Conservation (phyloP, 495 filamentous ascomycete genomes). For the Penicillium crystallinum region DNA sequence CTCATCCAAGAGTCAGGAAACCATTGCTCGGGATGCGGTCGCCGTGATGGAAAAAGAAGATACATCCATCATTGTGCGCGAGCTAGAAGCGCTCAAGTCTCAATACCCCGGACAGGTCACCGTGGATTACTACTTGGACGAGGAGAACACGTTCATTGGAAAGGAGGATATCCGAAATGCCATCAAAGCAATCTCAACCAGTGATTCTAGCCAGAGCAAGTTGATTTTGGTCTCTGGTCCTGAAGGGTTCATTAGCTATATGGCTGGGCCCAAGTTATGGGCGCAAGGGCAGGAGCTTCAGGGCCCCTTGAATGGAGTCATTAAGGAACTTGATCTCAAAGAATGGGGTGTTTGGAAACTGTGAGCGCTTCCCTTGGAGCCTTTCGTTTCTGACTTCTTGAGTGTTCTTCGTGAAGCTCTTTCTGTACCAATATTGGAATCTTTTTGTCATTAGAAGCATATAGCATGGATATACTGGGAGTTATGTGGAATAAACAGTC, state of each 20-base stretch:
- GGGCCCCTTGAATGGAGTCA: constrained; percentile 55
- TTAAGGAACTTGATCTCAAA: constrained; percentile 47
- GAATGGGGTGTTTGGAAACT: constrained; percentile 62
- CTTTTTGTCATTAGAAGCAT: constrained; percentile 14
- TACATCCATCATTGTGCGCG: constrained; percentile 48
- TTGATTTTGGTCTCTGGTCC: constrained; percentile 80
- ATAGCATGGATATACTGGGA: constrained; percentile 17
- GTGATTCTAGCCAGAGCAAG: constrained; percentile 36
- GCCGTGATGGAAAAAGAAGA: background rate
- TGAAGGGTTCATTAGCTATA: constrained; percentile 77
- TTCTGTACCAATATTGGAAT: background rate
- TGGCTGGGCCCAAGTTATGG: constrained; percentile 74
- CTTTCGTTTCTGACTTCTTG: background rate
- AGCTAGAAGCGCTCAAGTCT: constrained; percentile 55
- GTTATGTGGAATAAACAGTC: constrained; percentile 28
- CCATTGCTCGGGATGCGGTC: background rate
- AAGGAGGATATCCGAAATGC: constrained; percentile 41
- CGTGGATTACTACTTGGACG: constrained; percentile 74
- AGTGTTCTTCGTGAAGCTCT: background rate
- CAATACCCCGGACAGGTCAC: constrained; percentile 51
- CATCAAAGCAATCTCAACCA: constrained; percentile 21
- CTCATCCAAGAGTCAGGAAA: constrained; percentile 3
- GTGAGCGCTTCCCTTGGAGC: constrained; percentile 24
- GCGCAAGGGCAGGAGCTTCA: constrained; percentile 65
- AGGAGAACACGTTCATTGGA: constrained; percentile 61